Percentiles rank a stretch among this genome's conserved stretches.
phyloP scores from a whole-genome alignment of 768 basidiomycete species.

The Floccularia luteovirens region DNA sequence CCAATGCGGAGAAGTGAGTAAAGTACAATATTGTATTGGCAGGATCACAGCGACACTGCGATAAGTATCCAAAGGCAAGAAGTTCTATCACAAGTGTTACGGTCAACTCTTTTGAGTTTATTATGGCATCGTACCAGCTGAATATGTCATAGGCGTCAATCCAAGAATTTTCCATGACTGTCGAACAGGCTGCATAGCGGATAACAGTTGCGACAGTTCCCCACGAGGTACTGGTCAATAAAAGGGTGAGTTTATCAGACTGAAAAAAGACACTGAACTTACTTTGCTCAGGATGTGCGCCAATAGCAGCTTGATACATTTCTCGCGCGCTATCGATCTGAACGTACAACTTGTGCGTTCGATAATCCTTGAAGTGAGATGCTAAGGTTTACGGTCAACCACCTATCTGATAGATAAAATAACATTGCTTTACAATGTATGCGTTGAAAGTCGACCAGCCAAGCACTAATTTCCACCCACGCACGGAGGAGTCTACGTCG shows the following conservation, averaged over 20 bases:
- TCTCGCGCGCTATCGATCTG: constrained; percentile 55
- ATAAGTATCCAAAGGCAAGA: constrained; percentile 70
- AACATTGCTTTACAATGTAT: constrained; percentile 26
- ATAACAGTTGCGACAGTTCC: constrained; percentile 32
- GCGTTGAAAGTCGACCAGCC: constrained; percentile 51
- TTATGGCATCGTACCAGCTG: constrained; percentile 38
- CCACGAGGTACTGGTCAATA: constrained; percentile 43
- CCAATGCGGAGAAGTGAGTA: constrained; percentile 44
- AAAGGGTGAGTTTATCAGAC: constrained; percentile 1
- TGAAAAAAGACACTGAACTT: constrained; percentile 11
- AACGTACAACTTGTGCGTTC: constrained; percentile 34
- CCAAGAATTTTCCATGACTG: constrained; percentile 46
- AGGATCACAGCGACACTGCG: constrained; percentile 79
- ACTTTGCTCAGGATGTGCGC: constrained; percentile 78
- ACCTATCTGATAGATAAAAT: neutral
- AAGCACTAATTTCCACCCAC: constrained; percentile 73
- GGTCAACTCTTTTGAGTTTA: too few species aligned
- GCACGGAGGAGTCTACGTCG: constrained; percentile 64
- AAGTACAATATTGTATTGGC: constrained; percentile 56
- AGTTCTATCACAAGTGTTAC: constrained; percentile 52
- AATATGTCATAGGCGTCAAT: constrained; percentile 58
- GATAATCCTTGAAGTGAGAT: constrained; percentile 34
- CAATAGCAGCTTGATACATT: constrained; percentile 65
- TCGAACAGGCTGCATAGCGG: constrained; percentile 29
- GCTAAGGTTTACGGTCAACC: constrained; percentile 23